A percentile compares a stretch with the other conserved stretches of the same genome.
phyloP scores from a whole-genome alignment of 176 grass and related monocot genomes.

The Luzula sylvatica region DNA sequence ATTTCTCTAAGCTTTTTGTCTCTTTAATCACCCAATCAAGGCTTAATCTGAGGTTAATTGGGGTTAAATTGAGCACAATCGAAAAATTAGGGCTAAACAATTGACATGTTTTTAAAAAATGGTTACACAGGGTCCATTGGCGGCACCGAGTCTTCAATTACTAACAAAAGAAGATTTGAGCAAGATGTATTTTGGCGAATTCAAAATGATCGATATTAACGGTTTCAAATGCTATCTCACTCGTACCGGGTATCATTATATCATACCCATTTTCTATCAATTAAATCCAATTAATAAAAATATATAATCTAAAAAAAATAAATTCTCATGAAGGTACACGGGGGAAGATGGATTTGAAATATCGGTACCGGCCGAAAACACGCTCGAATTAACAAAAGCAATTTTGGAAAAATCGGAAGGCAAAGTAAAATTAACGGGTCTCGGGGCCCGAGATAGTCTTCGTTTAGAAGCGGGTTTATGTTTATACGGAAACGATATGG shows the following conservation, averaged over 20 bases:
- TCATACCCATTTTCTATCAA: too few species aligned
- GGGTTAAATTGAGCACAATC: too few species aligned
- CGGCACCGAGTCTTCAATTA: constrained; percentile 68
- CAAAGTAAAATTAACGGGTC: constrained; percentile 70
- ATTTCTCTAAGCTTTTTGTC: background rate
- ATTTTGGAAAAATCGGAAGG: constrained; percentile 86
- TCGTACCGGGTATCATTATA: constrained; percentile 75
- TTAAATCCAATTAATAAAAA: too few species aligned
- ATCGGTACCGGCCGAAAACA: constrained; percentile 83
- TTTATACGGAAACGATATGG: constrained; percentile 92
- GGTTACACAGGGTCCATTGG: constrained; percentile 63
- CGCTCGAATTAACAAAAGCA: constrained; percentile 70
- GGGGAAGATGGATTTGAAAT: constrained; percentile 99
- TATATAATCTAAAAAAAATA: too few species aligned
- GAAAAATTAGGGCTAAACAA: too few species aligned
- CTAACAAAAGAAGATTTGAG: constrained; percentile 88
- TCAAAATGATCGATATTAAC: constrained; percentile 78
- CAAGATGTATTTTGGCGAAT: constrained; percentile 90
- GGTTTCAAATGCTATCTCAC: constrained; percentile 77
- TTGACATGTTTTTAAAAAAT: background rate
- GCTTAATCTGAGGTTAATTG: too few species aligned
- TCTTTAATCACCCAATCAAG: too few species aligned
- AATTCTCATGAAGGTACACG: constrained; percentile 59
- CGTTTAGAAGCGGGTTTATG: constrained; percentile 94
- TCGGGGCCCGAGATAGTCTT: constrained; percentile 93